Percentiles rank a stretch among this genome's conserved stretches.
Conservation (phyloP, 2,329 filamentous ascomycete species). For the Calcarisporium arbuscula region DNA sequence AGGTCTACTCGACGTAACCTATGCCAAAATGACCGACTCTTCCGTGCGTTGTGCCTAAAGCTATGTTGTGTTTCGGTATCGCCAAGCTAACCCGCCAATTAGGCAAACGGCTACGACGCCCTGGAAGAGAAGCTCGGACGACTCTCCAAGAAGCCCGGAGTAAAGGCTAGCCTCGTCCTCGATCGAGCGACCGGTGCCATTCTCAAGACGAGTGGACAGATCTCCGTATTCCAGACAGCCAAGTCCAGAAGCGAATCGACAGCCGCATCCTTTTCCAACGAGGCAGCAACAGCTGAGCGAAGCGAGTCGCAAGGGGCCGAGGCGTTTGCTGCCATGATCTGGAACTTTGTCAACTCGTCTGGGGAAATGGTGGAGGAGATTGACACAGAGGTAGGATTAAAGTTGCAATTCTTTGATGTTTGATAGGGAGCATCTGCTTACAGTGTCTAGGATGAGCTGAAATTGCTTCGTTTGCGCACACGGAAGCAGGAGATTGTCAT, state of each 20-base stretch:
- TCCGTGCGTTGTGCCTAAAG: no score
- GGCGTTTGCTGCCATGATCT: conserved; percentile 70
- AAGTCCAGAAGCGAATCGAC: conserved; percentile 29
- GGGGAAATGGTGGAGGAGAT: conserved; percentile 65
- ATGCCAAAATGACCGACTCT: no score
- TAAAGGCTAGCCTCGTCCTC: conserved; percentile 71
- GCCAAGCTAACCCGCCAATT: conserved; percentile 9
- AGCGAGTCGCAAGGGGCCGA: conserved; percentile 55
- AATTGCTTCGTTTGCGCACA: conserved; percentile 69
- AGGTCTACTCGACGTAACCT: no score
- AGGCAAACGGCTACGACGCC: conserved; percentile 48
- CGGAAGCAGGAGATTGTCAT: conserved; percentile 82
- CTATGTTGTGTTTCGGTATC: no score
- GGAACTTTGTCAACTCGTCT: conserved; percentile 65
- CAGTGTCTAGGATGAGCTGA: conserved; percentile 60
- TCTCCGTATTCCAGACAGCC: conserved; percentile 46
- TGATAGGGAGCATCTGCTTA: conserved; percentile 13
- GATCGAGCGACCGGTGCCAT: conserved; percentile 67
- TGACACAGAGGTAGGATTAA: conserved; percentile 54
- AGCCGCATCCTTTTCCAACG: conserved; percentile 39
- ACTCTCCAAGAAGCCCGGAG: conserved; percentile 70
- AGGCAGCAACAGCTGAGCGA: conserved; percentile 34
- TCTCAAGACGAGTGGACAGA: conserved; percentile 66
- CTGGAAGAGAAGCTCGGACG: conserved; percentile 61
- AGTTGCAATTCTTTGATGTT: neutral